Evolutionary conservation across 129 eudicot genomes (phyloP), one percentile per base, ranked within the genome.

Genomic region (Flaveria trinervia): DNA sequence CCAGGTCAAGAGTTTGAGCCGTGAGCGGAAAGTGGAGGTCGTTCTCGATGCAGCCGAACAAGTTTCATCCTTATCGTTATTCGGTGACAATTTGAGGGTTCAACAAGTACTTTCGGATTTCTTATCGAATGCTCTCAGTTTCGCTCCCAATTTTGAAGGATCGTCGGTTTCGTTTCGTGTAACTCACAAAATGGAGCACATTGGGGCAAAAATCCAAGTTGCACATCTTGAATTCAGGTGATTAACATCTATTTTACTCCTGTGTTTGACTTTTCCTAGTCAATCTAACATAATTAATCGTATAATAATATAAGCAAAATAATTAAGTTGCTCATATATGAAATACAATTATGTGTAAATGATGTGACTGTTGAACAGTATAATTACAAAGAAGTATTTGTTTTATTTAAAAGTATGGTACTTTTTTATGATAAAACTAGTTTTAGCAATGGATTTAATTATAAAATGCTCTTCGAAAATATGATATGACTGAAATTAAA

Each of bases 81-180:
- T 80, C 72, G 96, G 97, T 51, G 97, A 92, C 84, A 86, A 71
- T 55, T 72, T 88, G 78, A 90, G 96, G 86, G 90, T 92, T 82
- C 97, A 92, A 80, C 97, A 92, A 89, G 93, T 89, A 48, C 97
- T 92, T 71, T 84, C 97, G 28, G 93, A 89, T 41, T 92, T 92
- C 73, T 74, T 92, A 71, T 69, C 88, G 12, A 88, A 79, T 70
- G 90, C 98, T 61, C 72, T 92, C 76, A 67, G 65, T 20, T 92
- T 92, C 76, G 80, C 90, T 76, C 98, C 94, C 9, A 73, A 82
- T 30, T 83, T 71, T 13, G 87, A 90, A 83, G 96, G 90, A 80
- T 90, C 95, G n/a, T 83, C 89, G 4, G 85, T 90, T 60, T 68
- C 67, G 20, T 83, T 92, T 69, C 81, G 77, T 25, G 76, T 90